Evolutionary conservation across 179 eudicot species (phyloP).

Genomic region (Gypsophila paniculata): DNA sequence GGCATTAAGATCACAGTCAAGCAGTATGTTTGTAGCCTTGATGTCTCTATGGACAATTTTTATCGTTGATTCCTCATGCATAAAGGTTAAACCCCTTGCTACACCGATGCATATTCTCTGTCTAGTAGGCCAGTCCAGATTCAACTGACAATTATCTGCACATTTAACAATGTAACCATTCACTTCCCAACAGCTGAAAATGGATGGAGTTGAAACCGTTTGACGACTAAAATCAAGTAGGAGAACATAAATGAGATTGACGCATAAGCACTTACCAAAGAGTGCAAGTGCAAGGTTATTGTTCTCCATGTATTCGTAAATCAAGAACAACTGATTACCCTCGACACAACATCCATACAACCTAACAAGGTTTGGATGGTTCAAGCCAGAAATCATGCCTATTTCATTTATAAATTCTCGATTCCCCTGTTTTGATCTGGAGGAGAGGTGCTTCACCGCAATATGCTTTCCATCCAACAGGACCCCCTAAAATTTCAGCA

Average conservation of each 20-base stretch:
- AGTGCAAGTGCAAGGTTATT: conserved; percentile 41
- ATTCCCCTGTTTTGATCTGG: conserved; percentile 44
- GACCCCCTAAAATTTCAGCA: conserved; percentile 41
- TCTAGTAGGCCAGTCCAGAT: conserved; percentile 46
- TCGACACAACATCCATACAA: conserved; percentile 51
- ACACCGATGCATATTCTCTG: conserved; percentile 40
- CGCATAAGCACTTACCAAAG: conserved; percentile 31
- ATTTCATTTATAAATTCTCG: conserved; percentile 53
- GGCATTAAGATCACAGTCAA: conserved; percentile 36
- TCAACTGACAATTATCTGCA: conserved; percentile 27
- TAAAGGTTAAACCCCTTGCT: conserved; percentile 47
- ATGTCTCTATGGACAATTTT: conserved; percentile 56
- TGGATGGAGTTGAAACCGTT: too few relatives aligned
- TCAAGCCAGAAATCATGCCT: conserved; percentile 49
- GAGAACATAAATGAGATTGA: conserved; percentile 1
- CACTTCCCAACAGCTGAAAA: neutral
- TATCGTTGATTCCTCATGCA: conserved; percentile 45
- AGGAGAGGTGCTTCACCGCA: conserved; percentile 51
- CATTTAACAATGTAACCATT: neutral
- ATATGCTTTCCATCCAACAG: conserved; percentile 42
- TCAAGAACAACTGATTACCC: conserved; percentile 41
- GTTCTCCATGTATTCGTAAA: conserved; percentile 52
- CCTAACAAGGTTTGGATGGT: conserved; percentile 46
- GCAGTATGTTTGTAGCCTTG: conserved; percentile 43
- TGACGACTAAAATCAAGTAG: neutral